phyloP scores from a whole-genome alignment of 352 stramenopile species.

The Phytophthora sp. region DNA sequence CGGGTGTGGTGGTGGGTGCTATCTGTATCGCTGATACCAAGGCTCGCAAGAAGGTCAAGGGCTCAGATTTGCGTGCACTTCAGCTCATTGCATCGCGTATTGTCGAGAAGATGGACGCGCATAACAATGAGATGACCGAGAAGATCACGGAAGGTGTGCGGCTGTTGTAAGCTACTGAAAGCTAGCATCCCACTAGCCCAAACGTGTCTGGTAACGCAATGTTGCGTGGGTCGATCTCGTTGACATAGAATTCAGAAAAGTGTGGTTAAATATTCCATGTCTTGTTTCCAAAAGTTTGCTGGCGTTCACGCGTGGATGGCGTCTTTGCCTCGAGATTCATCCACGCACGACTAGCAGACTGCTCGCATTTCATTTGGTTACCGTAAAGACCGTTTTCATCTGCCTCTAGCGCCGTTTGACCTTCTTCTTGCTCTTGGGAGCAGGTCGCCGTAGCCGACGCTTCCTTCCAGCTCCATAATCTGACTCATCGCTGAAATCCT shows the following conservation, averaged over 20 bases:
- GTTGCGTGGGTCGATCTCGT: conserved; percentile 21
- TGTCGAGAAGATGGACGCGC: conserved; percentile 75
- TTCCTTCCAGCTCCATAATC: conserved; percentile 49
- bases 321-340: neutral
- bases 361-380: conserved; percentile 9
- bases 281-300: conserved; percentile 31
- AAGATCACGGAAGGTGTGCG: conserved; percentile 40
- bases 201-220: conserved; percentile 14
- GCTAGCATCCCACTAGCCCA: neutral
- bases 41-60: conserved; percentile 66
- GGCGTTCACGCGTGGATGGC: no score
- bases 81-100: conserved; percentile 72
- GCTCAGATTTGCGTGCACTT: conserved; percentile 70
- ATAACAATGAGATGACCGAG: conserved; percentile 39
- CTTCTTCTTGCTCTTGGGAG: conserved; percentile 35
- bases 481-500: conserved; percentile 47
- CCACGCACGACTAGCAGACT: neutral
- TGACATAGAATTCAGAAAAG: conserved; percentile 39
- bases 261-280: conserved; percentile 45
- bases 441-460: conserved; percentile 39
- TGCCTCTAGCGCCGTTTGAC: conserved; percentile 42
- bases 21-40: conserved; percentile 75
- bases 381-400: no score
- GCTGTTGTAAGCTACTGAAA: conserved; percentile 38
- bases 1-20: conserved; percentile 68